These are phyloP conservation scores for Pseudoneurospora amorphoporcata DNA, from an alignment of 495 filamentous ascomycete genomes.

Conservation along the genomic window DNA sequence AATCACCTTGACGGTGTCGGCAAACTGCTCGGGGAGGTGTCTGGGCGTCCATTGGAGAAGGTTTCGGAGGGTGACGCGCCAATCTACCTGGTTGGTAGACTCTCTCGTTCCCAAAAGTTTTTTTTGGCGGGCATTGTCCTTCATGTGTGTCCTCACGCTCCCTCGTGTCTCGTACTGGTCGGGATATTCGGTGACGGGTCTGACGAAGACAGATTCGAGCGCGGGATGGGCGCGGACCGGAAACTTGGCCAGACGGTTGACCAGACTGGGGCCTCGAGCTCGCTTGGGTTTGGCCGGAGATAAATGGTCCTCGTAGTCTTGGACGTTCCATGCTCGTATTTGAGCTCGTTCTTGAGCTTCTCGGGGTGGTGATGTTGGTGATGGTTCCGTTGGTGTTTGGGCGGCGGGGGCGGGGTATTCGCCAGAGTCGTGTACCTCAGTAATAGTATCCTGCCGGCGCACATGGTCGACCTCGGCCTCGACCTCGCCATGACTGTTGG, in stretches of 20 bases:
- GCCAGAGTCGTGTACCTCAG: not conserved
- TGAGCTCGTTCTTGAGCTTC: not conserved
- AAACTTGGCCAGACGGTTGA: slow-evolving; percentile 12
- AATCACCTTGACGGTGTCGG: slow-evolving; percentile 9
- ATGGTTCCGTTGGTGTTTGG: not conserved
- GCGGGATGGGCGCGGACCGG: slow-evolving; percentile 12
- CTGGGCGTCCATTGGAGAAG: slow-evolving; percentile 14
- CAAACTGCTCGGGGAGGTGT: not conserved
- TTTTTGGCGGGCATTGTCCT: slow-evolving; percentile 1
- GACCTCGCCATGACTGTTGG: not conserved
- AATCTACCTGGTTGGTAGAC: slow-evolving; percentile 6
- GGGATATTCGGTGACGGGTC: slow-evolving; percentile 9
- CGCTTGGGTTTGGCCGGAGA: not conserved
- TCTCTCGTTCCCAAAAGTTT: not conserved
- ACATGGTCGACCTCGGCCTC: not conserved
- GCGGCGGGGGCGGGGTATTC: not conserved
- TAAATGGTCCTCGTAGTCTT: not conserved
- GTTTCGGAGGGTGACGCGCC: slow-evolving; percentile 15
- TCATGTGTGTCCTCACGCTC: not conserved
- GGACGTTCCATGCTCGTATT: not conserved
- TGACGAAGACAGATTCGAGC: slow-evolving; percentile 15
- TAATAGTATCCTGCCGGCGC: not conserved
- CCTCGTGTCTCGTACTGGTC: slow-evolving; percentile 4
- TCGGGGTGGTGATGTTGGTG: not conserved
- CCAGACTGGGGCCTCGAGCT: not conserved